Conservation (phyloP, 2,329 filamentous ascomycete genomes). For the Aspergillus calidoustus region DNA sequence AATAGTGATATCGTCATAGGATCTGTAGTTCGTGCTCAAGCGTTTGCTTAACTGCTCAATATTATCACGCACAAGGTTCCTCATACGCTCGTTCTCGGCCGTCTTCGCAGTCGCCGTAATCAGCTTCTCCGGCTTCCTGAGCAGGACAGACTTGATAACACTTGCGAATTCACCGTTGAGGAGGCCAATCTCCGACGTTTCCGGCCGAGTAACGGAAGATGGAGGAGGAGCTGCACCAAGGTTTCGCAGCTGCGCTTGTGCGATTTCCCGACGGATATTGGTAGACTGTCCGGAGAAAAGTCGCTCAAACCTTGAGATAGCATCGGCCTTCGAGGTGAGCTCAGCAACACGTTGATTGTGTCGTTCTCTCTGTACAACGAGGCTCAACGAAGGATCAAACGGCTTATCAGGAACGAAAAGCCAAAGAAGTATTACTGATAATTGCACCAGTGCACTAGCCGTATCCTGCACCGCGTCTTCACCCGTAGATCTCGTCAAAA, state of each 20-base stretch:
- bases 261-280: constrained; percentile 67
- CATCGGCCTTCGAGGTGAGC: constrained; percentile 62
- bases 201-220: constrained; percentile 73
- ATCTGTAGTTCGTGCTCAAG: constrained; percentile 70
- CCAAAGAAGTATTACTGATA: constrained; percentile 73
- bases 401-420: constrained; percentile 85
- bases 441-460: constrained; percentile 73
- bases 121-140: constrained; percentile 41
- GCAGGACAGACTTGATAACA: constrained; percentile 68
- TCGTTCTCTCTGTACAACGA: constrained; percentile 66
- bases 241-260: constrained; percentile 64
- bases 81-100: constrained; percentile 35
- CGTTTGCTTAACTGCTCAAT: constrained; percentile 72
- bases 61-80: constrained; percentile 56
- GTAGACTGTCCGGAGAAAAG: constrained; percentile 69
- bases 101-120: constrained; percentile 20
- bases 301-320: constrained; percentile 68
- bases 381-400: constrained; percentile 75
- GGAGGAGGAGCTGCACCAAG: constrained; percentile 70
- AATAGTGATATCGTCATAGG: constrained; percentile 82
- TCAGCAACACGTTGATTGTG: constrained; percentile 61
- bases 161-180: constrained; percentile 85
- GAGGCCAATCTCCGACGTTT: constrained; percentile 67
- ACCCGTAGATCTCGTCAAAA: constrained; percentile 24
- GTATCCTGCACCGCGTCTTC: constrained; percentile 40